A percentile compares a stretch with the other conserved stretches of the same genome.
Conservation (phyloP, 2,329 filamentous ascomycete genomes). For the Exophiala lecanii-corni region DNA sequence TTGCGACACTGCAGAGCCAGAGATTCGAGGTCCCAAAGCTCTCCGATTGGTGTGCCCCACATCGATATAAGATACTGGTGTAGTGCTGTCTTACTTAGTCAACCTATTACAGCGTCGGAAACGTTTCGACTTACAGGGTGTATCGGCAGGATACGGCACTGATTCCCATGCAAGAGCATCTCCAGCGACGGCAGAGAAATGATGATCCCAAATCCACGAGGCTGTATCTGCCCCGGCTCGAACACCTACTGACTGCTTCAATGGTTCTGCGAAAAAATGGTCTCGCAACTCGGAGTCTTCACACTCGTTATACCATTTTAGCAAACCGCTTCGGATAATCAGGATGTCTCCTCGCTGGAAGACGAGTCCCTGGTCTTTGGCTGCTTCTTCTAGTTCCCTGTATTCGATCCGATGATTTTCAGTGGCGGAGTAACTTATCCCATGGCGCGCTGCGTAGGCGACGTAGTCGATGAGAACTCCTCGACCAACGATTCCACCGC, state of each 20-base stretch:
- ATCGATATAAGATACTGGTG: slow-evolving; percentile 20
- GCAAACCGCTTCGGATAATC: slow-evolving; percentile 22
- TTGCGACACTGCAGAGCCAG: slow-evolving; percentile 34
- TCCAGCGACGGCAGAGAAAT: slow-evolving; percentile 31
- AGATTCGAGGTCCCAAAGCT: slow-evolving; percentile 35
- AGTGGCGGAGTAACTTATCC: slow-evolving; percentile 35
- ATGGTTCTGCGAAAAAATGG: slow-evolving; percentile 10
- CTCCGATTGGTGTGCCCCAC: slow-evolving; percentile 25
- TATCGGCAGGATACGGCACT: slow-evolving; percentile 16
- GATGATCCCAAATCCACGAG: slow-evolving; percentile 31
- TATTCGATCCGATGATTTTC: slow-evolving; percentile 28
- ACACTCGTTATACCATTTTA: slow-evolving; percentile 20
- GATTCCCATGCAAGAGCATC: slow-evolving; percentile 29
- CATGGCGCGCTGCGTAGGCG: slow-evolving; percentile 38
- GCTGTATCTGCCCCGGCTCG: slow-evolving; percentile 28
- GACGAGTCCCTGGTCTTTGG: slow-evolving; percentile 10
- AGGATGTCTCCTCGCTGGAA: slow-evolving; percentile 23
- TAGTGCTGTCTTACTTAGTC: neutral
- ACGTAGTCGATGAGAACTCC: slow-evolving; percentile 43
- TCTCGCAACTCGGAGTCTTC: slow-evolving; percentile 15
- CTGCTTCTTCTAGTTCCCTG: slow-evolving; percentile 17
- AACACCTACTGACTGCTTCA: slow-evolving; percentile 18
- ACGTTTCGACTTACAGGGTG: too few relatives aligned
- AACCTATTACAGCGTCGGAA: slow-evolving; percentile 1
- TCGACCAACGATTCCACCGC: slow-evolving; percentile 39